These are phyloP conservation scores for Neoscytalidium dimidiatum DNA, from an alignment of 2,329 filamentous ascomycete species.

Conservation along the genomic window DNA sequence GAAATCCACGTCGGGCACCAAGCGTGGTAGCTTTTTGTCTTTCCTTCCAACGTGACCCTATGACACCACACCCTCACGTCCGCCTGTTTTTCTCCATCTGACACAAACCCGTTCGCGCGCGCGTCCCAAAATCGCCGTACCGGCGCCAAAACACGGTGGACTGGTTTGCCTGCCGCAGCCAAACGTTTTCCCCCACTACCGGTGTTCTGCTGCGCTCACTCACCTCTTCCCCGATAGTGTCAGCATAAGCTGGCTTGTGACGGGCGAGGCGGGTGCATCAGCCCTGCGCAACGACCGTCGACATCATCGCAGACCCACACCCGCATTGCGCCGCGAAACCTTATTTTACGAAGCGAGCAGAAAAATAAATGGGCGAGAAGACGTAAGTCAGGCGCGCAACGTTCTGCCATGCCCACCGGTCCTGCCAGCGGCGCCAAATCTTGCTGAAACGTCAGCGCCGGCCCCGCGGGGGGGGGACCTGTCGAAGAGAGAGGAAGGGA, in stretches of 20 bases:
- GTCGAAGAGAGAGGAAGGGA: too few relatives aligned
- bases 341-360: neutral
- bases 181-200: neutral
- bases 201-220: neutral
- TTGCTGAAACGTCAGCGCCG: conserved; percentile 1
- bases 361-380: neutral
- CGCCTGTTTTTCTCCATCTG: neutral
- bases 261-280: neutral
- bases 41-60: neutral
- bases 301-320: conserved; percentile 12
- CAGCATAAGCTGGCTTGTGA: neutral
- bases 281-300: neutral
- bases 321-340: conserved; percentile 1
- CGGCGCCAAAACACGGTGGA: neutral
- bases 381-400: neutral
- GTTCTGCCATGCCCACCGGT: neutral
- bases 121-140: neutral
- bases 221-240: neutral
- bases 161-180: neutral
- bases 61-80: neutral
- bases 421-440: neutral
- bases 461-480: too few relatives aligned
- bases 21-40: neutral
- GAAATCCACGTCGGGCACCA: neutral
- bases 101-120: neutral